These are phyloP conservation scores for Trypanosoma cruzi DNA, from an alignment of 208 protist genomes.

Conservation along the genomic window DNA sequence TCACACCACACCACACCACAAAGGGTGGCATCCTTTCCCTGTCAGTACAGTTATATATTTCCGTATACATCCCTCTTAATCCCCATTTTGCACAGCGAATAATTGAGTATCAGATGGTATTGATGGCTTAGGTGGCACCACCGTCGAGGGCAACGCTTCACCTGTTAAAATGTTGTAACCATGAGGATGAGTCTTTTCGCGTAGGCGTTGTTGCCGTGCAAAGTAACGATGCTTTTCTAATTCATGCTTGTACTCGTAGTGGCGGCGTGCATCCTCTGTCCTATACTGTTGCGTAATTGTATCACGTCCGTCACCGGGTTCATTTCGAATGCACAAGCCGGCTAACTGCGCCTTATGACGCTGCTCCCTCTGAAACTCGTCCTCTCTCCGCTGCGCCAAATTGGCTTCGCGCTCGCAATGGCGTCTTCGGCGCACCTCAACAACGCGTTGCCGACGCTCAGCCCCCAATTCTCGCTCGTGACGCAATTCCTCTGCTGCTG, in stretches of 20 bases:
- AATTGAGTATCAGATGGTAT: neutral
- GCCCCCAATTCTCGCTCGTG: slow-evolving; percentile 30
- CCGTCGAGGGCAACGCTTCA: slow-evolving; percentile 25
- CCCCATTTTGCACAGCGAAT: neutral
- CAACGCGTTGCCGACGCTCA: neutral
- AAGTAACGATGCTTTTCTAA: slow-evolving; percentile 38
- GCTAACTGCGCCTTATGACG: slow-evolving; percentile 29
- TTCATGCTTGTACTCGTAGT: slow-evolving; percentile 22
- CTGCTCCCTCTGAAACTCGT: slow-evolving; percentile 31
- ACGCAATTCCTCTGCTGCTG: slow-evolving; percentile 41
- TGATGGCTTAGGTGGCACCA: slow-evolving; percentile 32
- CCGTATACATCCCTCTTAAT: neutral
- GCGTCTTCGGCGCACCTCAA: slow-evolving; percentile 27
- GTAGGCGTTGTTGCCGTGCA: slow-evolving; percentile 35
- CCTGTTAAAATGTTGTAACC: slow-evolving; percentile 71
- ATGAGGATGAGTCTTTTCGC: slow-evolving; percentile 34
- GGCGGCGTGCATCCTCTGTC: slow-evolving; percentile 36
- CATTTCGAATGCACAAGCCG: slow-evolving; percentile 42
- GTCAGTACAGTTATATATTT: neutral
- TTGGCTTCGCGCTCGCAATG: slow-evolving; percentile 32
- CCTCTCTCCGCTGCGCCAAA: slow-evolving; percentile 32
- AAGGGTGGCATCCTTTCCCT: no score
- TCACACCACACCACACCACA: no score
- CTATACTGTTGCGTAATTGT: slow-evolving; percentile 60
- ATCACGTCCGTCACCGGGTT: slow-evolving; percentile 54